A percentile compares a stretch with the other conserved stretches of the same genome.
Conservation (phyloP, 1,284 basidiomycete genomes). For the Naganishia sp. region DNA sequence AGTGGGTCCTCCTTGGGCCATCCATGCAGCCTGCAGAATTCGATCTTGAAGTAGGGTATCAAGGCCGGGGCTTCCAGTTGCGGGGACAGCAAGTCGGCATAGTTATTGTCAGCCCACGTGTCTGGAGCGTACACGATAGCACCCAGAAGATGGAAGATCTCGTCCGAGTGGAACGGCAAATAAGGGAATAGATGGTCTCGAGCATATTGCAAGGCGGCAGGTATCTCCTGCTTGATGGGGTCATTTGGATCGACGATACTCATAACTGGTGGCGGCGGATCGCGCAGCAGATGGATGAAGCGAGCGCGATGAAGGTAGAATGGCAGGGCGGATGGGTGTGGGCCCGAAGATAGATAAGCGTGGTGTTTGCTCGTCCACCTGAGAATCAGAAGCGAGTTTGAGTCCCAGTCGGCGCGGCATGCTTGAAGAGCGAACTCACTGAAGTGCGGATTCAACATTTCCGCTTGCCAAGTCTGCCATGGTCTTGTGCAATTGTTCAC, state of each 20-base stretch:
- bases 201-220: constrained; percentile 73
- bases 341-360: constrained; percentile 65
- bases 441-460: constrained; percentile 71
- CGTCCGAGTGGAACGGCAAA: constrained; percentile 63
- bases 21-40: constrained; percentile 82
- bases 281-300: constrained; percentile 71
- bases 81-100: constrained; percentile 69
- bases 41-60: constrained; percentile 77
- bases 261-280: constrained; percentile 44
- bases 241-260: constrained; percentile 39
- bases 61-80: constrained; percentile 69
- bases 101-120: constrained; percentile 67
- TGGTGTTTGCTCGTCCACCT: constrained; percentile 77
- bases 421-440: constrained; percentile 58
- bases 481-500: constrained; percentile 72
- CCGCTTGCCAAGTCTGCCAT: constrained; percentile 66
- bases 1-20: constrained; percentile 87
- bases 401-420: background rate
- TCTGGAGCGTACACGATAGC: constrained; percentile 65
- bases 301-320: constrained; percentile 84
- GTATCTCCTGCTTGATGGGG: constrained; percentile 26
- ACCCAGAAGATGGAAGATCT: constrained; percentile 73
- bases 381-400: constrained; percentile 15
- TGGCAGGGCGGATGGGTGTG: constrained; percentile 68
- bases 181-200: constrained; percentile 67